Evolutionary conservation across 495 filamentous ascomycete genomes (phyloP).

Genomic region (Ascodesmis nigricans): DNA sequence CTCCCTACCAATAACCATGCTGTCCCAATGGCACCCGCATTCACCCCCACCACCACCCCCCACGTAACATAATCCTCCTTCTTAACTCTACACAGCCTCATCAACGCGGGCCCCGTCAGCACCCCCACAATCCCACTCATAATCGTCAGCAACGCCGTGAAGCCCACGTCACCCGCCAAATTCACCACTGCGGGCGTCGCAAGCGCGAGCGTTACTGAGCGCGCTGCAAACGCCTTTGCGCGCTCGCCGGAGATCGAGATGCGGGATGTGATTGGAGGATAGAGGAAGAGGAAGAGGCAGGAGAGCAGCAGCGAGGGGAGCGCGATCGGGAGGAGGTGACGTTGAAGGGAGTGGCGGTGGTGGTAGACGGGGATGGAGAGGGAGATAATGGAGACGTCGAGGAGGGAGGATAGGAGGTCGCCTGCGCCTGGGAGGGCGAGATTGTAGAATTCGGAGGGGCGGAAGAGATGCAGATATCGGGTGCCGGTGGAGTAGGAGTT

Average conservation of each 20-base stretch:
- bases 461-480: conserved; percentile 28
- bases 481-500: conserved; percentile 26
- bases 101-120: conserved; percentile 26
- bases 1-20: conserved; percentile 28
- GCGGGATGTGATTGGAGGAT: conserved; percentile 28
- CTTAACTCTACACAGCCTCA: conserved; percentile 27
- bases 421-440: conserved; percentile 27
- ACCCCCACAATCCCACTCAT: conserved; percentile 33
- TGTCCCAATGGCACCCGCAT: conserved; percentile 32
- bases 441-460: conserved; percentile 9
- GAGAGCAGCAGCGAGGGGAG: conserved; percentile 28
- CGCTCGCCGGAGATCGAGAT: conserved; percentile 27
- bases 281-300: conserved; percentile 29
- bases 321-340: conserved; percentile 29
- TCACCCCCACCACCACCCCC: conserved; percentile 33
- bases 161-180: conserved; percentile 31
- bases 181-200: conserved; percentile 29
- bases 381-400: conserved; percentile 32
- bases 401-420: conserved; percentile 27
- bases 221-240: conserved; percentile 29
- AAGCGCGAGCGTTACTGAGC: conserved; percentile 32
- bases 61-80: conserved; percentile 36
- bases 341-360: conserved; percentile 28
- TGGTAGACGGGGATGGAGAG: conserved; percentile 34
- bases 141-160: conserved; percentile 30